A percentile compares a stretch with the other conserved stretches of the same genome.
Evolutionary conservation across 2,329 filamentous ascomycete genomes (phyloP).

Genomic region (Cercospora sp.): DNA sequence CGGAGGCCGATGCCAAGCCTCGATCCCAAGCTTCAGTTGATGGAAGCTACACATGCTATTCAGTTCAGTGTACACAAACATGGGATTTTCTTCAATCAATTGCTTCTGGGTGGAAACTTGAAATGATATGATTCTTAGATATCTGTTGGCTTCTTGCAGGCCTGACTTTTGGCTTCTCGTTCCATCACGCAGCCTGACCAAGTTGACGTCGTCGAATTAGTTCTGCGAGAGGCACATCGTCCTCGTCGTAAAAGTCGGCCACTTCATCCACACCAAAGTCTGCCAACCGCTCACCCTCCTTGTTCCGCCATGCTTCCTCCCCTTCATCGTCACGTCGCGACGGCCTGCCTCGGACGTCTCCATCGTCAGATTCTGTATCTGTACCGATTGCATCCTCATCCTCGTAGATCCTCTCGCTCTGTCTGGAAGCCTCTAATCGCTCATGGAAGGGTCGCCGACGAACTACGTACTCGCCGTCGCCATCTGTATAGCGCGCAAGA

Average conservation of each 20-base stretch:
- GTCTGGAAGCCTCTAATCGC: slow-evolving; percentile 34
- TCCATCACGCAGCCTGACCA: not conserved
- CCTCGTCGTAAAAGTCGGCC: slow-evolving; percentile 65
- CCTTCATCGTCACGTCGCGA: slow-evolving; percentile 40
- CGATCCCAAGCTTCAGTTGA: not conserved
- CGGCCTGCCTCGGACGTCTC: slow-evolving; percentile 33
- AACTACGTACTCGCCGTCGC: slow-evolving; percentile 36
- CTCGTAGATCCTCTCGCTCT: slow-evolving; percentile 24
- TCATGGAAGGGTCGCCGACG: slow-evolving; percentile 47
- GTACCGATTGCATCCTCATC: slow-evolving; percentile 44
- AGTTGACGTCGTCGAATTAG: slow-evolving; percentile 57
- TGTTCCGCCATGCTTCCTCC: slow-evolving; percentile 68
- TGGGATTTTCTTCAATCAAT: not conserved
- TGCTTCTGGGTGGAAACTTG: not conserved
- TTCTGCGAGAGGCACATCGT: slow-evolving; percentile 70
- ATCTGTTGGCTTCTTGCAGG: not conserved
- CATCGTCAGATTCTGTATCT: slow-evolving; percentile 41
- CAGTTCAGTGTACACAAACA: not conserved
- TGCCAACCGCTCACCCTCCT: slow-evolving; percentile 69
- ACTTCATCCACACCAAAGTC: slow-evolving; percentile 83
- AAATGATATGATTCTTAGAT: not conserved
- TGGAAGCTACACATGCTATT: not conserved
- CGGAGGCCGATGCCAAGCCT: not conserved
- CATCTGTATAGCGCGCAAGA: slow-evolving; percentile 42
- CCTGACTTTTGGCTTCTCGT: not conserved